phyloP scores from a whole-genome alignment of 495 filamentous ascomycete genomes.

The Hypoxylon crocopeplum region DNA sequence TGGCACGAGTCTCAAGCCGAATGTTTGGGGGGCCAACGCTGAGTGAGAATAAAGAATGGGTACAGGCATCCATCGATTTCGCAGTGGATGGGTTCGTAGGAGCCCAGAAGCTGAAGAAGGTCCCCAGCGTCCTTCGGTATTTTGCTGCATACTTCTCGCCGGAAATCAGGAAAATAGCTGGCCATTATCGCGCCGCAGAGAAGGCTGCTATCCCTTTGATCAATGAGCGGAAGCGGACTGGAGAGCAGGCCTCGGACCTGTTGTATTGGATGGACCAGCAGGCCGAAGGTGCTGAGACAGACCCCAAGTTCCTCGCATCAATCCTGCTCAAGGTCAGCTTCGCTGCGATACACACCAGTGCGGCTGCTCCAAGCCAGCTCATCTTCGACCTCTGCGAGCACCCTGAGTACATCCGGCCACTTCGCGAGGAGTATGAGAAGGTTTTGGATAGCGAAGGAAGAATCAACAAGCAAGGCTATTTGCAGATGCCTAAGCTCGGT shows the following conservation, averaged over 20 bases:
- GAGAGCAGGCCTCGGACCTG: constrained; percentile 15
- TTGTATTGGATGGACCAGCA: constrained; percentile 17
- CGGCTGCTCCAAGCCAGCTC: constrained; percentile 26
- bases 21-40: constrained; percentile 23
- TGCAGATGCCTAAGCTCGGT: constrained; percentile 54
- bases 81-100: constrained; percentile 17
- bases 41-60: constrained; percentile 10
- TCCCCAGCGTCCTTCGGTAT: constrained; percentile 1
- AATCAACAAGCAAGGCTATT: constrained; percentile 27
- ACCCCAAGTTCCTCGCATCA: constrained; percentile 22
- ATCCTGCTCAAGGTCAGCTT: constrained; percentile 36
- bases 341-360: constrained; percentile 48
- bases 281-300: constrained; percentile 4
- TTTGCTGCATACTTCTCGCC: constrained; percentile 5
- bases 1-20: constrained; percentile 15
- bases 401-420: constrained; percentile 49
- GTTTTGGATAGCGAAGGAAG: constrained; percentile 41
- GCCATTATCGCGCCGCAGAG: constrained; percentile 9
- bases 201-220: constrained; percentile 13
- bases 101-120: constrained; percentile 16
- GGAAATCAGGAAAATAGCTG: constrained; percentile 4
- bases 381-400: constrained; percentile 50
- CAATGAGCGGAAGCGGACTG: constrained; percentile 4
- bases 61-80: constrained; percentile 14
- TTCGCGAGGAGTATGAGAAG: constrained; percentile 49